Evolutionary conservation across 805 yeast species (phyloP).

Genomic region (Saccharomycopsis sp.): DNA sequence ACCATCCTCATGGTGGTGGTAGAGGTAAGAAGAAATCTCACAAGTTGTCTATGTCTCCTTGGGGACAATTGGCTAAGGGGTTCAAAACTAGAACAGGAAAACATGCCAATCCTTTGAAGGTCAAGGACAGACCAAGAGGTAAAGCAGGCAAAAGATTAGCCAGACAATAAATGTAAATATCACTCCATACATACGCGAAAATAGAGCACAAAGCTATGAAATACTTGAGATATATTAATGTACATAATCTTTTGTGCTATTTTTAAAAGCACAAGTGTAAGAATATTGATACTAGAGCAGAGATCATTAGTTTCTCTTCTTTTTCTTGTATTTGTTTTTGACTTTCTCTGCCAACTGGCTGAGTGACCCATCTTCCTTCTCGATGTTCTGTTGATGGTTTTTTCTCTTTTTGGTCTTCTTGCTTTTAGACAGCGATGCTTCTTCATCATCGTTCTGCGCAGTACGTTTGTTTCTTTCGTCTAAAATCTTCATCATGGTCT

Average conservation of each 20-base stretch:
- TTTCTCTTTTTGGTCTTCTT: slow-evolving; percentile 5
- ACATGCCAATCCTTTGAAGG: slow-evolving; percentile 74
- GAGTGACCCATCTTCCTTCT: neutral
- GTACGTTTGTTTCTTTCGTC: slow-evolving; percentile 54
- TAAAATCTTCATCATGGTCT: slow-evolving; percentile 78
- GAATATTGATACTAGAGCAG: neutral
- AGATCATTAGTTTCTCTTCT: neutral
- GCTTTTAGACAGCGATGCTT: neutral
- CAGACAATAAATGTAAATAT: slow-evolving; percentile 3
- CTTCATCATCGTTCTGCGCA: slow-evolving; percentile 4
- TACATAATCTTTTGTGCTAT: neutral
- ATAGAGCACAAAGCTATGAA: too few relatives aligned
- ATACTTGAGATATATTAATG: neutral
- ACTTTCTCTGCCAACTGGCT: slow-evolving; percentile 11
- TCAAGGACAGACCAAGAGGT: slow-evolving; percentile 87
- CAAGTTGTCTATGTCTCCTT: slow-evolving; percentile 87
- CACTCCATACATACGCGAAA: too few relatives aligned
- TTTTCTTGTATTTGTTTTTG: slow-evolving; percentile 14
- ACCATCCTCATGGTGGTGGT: slow-evolving; percentile 99
- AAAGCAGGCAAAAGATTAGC: slow-evolving; percentile 31
- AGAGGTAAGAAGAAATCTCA: slow-evolving; percentile 98
- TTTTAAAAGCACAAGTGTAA: neutral
- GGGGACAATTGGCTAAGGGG: slow-evolving; percentile 92
- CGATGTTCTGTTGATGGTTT: neutral
- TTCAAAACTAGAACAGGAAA: slow-evolving; percentile 92